Evolutionary conservation across 768 basidiomycete genomes (phyloP).

Genomic region (Tulasnella sp.): DNA sequence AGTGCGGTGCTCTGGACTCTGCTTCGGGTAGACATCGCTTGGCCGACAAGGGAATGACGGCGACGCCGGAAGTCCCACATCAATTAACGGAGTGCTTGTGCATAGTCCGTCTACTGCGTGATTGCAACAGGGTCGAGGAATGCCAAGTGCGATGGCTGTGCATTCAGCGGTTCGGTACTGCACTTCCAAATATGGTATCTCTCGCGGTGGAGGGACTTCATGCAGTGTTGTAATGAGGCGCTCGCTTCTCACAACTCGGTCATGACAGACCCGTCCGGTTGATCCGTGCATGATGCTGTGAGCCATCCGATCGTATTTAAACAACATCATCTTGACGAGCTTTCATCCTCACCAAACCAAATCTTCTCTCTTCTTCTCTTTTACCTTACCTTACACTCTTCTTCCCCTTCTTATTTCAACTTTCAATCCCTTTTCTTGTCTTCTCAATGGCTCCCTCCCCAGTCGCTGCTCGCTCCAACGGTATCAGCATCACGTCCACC

Average conservation of each 20-base stretch:
- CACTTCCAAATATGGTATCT: too few species aligned
- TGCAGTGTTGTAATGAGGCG: too few species aligned
- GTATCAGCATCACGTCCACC: too few species aligned
- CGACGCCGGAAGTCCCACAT: too few species aligned
- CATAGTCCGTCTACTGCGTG: not conserved
- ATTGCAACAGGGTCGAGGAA: not conserved
- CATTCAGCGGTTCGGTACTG: too few species aligned
- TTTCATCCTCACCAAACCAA: not conserved
- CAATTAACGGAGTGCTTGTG: not conserved
- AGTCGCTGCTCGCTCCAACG: too few species aligned
- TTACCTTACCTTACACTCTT: not conserved
- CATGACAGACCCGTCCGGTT: too few species aligned
- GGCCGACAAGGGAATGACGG: not conserved
- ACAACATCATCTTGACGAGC: not conserved
- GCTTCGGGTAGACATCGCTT: not conserved
- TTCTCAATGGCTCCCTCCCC: too few species aligned
- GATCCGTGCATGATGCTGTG: not conserved
- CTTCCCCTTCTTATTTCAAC: not conserved
- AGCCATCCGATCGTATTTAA: not conserved
- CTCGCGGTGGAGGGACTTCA: too few species aligned
- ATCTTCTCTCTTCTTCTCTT: not conserved
- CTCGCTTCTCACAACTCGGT: too few species aligned
- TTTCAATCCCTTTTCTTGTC: not conserved
- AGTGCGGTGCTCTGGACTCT: too few species aligned
- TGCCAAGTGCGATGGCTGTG: too few species aligned